Evolutionary conservation across 768 basidiomycete genomes (phyloP), one percentile per base, ranked within the genome.

Genomic region (Pleurotus citrinopileatus): DNA sequence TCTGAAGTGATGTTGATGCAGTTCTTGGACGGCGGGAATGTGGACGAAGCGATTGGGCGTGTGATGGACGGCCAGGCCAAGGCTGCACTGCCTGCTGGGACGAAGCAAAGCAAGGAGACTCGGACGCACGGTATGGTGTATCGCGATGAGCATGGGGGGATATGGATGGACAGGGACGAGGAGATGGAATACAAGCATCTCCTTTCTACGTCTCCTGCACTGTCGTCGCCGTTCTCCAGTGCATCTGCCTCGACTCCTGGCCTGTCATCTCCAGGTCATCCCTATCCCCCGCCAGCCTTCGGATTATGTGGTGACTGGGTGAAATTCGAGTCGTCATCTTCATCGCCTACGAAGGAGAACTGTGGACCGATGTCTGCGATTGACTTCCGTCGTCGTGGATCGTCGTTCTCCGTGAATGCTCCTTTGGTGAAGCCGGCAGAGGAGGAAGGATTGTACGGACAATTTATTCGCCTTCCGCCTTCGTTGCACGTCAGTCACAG

Each of bases 151-250:
- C 72, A 76, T 22, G 86, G 86, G 20, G 79, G 81, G 0, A 50
- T 89, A 12, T 90, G 87, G 86, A 77, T 79, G 73, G 88, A 90
- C 59, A 79, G 77, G 52, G 85, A 86, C 9, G 88, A 90, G 65
- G 80, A 84, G 61, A 74, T 78, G 75, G 88, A 90, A 61, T 87
- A 83, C 57, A 72, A 75, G 12, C 83, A 81, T 54, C 75, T 90
- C 7, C 74, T 90, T 26, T 70, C 48, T 2, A 22, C 48, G 6
- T 51, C 48, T 1, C 48, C 48, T 3, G 25, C 48, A 2, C 12
- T 32, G 4, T 28, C 45, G 5, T 50, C 10, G 34, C 48, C 20
- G 19, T 27, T 25, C 19, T 19, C 45, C 25, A 20, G 22, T 23
- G n/a, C 42, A 13, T 23, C 43, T 26, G 20, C 42, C 4, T 44